Conservation (phyloP, 768 basidiomycete genomes). For the Lactarius evosmus region DNA sequence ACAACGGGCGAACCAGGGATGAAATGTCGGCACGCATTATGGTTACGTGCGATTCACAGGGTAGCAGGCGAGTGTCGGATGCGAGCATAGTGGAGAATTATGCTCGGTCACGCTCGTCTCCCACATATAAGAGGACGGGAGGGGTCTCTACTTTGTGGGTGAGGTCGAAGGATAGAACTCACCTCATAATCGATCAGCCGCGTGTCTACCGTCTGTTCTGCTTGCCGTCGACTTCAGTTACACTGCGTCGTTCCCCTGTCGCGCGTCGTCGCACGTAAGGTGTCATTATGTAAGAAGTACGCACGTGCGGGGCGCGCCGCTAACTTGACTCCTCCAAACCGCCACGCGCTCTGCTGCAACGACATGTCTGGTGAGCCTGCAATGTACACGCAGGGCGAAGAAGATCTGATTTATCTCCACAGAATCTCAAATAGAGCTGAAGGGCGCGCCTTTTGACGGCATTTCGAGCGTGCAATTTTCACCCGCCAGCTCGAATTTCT, state of each 20-base stretch:
- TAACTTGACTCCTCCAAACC: not conserved
- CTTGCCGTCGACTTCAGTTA: too few relatives aligned
- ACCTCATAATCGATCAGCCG: too few relatives aligned
- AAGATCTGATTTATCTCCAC: not conserved
- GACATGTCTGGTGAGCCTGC: constrained; percentile 4
- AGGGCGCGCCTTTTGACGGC: constrained; percentile 80
- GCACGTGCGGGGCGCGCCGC: not conserved
- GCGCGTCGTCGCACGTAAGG: not conserved
- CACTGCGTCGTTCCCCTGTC: not conserved
- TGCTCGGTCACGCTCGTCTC: too few relatives aligned
- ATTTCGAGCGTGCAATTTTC: constrained; percentile 80
- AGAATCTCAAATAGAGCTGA: constrained; percentile 41
- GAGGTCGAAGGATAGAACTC: too few relatives aligned
- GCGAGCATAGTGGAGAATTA: not conserved
- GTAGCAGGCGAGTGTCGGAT: not conserved
- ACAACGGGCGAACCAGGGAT: not conserved
- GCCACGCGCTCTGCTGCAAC: not conserved
- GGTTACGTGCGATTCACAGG: not conserved
- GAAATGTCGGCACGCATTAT: not conserved
- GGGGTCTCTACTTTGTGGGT: too few relatives aligned
- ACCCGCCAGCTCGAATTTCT: constrained; percentile 69
- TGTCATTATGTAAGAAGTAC: not conserved
- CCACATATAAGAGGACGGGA: too few relatives aligned
- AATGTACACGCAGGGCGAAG: not conserved
- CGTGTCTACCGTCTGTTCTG: too few relatives aligned